Conservation (phyloP, 768 basidiomycete genomes). For the Leccinellum luteum region DNA sequence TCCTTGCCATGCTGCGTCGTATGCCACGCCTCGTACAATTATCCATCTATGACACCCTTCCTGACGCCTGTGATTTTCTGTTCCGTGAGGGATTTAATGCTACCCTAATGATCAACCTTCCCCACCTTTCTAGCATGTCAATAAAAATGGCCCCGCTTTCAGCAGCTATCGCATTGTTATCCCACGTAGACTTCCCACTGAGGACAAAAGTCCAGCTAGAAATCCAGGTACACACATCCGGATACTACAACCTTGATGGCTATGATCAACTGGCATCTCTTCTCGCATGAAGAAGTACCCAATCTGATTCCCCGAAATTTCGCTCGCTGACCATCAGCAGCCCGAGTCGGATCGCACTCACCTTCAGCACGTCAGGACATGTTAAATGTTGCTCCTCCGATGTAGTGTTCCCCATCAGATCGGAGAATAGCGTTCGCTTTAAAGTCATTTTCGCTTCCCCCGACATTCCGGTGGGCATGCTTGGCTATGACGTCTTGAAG, state of each 20-base stretch:
- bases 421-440: not conserved
- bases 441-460: not conserved
- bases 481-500: not conserved
- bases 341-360: not conserved
- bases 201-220: not conserved
- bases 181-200: not conserved
- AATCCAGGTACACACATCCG: not conserved
- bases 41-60: not conserved
- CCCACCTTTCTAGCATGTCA: not conserved
- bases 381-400: fast-evolving
- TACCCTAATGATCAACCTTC: not conserved
- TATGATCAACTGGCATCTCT: fast-evolving
- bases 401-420: not conserved
- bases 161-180: not conserved
- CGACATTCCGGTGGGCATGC: fast-evolving
- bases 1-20: not conserved
- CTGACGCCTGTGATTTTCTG: not conserved
- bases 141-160: not conserved
- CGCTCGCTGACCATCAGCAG: not conserved
- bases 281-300: not conserved
- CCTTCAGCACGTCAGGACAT: not conserved
- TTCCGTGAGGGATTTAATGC: not conserved
- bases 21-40: not conserved
- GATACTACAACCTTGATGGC: not conserved
- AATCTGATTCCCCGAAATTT: not conserved